Conservation (phyloP, 306 rosid genomes). For the Cucurbita moschata region DNA sequence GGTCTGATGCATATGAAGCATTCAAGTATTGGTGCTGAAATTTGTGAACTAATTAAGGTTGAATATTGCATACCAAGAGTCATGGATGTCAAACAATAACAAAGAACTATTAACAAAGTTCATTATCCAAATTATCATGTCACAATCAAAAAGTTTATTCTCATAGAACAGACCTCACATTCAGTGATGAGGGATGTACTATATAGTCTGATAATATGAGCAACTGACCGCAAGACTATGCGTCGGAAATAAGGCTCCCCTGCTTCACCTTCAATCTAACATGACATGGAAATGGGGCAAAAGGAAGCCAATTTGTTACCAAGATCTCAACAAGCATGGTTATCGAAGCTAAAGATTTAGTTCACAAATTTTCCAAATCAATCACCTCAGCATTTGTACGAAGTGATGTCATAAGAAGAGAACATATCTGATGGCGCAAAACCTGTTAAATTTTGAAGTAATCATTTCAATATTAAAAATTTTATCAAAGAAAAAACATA, state of each 20-base stretch:
- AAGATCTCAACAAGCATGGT: conserved; percentile 11
- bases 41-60: not conserved
- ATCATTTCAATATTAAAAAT: conserved; percentile 11
- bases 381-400: conserved; percentile 86
- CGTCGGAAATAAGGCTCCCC: conserved; percentile 94
- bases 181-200: conserved; percentile 91
- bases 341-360: not conserved
- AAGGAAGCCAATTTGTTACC: conserved; percentile 10
- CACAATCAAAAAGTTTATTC: not conserved
- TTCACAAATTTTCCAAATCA: conserved; percentile 13
- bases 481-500: conserved; percentile 9
- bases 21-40: not conserved
- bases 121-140: not conserved
- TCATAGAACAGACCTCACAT: conserved; percentile 61
- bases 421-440: conserved; percentile 70
- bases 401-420: conserved; percentile 85
- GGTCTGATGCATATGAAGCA: not conserved
- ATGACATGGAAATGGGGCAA: conserved; percentile 11
- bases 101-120: not conserved
- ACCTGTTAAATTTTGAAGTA: conserved; percentile 36
- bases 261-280: conserved; percentile 86
- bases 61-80: not conserved
- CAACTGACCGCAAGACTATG: conserved; percentile 92
- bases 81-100: not conserved
- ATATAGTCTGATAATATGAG: conserved; percentile 92